Evolutionary conservation across 192 early-diverging fungal species (phyloP).

Genomic region (Gamsiella multidivaricata): DNA sequence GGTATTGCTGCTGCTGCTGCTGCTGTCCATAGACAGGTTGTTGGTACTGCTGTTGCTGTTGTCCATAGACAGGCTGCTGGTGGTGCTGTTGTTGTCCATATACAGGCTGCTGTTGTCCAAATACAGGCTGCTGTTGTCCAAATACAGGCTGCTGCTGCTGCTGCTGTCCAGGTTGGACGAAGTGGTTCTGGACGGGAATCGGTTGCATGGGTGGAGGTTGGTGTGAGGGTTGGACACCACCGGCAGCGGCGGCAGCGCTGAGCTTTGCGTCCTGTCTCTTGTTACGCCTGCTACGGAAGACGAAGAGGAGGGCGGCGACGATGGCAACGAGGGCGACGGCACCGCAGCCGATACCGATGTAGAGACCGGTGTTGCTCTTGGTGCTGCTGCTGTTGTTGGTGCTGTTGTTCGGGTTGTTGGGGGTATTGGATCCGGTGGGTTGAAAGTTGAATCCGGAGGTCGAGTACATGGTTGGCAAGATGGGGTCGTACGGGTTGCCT

Average conservation of each 20-base stretch:
- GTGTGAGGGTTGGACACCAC: background rate
- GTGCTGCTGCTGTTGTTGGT: constrained; percentile 5
- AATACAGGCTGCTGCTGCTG: background rate
- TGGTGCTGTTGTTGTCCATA: constrained; percentile 14
- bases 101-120: constrained; percentile 10
- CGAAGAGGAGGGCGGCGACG: constrained; percentile 28
- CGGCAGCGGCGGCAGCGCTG: background rate
- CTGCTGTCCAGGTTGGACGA: constrained; percentile 1
- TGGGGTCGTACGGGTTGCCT: constrained; percentile 9
- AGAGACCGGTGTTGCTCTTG: constrained; percentile 24
- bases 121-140: background rate
- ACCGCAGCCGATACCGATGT: constrained; percentile 32
- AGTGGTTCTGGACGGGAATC: constrained; percentile 7
- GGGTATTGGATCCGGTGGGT: background rate
- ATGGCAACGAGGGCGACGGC: constrained; percentile 18
- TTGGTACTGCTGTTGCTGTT: constrained; percentile 17
- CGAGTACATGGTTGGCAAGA: background rate
- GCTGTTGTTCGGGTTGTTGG: background rate
- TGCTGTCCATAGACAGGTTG: constrained; percentile 15
- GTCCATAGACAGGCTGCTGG: constrained; percentile 2
- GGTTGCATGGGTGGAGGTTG: constrained; percentile 12
- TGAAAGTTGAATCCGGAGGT: no score
- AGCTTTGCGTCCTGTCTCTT: background rate
- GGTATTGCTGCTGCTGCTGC: constrained; percentile 3
- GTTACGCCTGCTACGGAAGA: constrained; percentile 15